Conservation (phyloP, 768 basidiomycete genomes). For the Mycena crocata region DNA sequence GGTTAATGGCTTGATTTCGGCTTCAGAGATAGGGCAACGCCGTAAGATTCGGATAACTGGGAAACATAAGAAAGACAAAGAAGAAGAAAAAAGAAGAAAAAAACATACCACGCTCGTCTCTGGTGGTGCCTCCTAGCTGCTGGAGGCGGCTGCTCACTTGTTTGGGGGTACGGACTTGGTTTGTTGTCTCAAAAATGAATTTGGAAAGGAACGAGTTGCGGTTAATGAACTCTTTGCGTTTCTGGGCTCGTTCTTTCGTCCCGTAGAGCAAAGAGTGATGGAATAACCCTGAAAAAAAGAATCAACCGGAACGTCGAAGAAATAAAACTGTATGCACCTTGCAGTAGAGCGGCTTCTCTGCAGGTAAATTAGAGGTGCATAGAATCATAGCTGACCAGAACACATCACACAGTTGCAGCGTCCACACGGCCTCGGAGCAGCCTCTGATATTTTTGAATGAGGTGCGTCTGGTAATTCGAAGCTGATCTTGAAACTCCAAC, state of each 20-base stretch:
- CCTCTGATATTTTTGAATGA: not conserved
- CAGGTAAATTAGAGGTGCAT: not conserved
- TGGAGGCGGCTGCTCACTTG: conserved; percentile 26
- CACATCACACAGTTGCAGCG: not conserved
- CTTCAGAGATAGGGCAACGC: not conserved
- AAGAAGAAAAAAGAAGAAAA: not conserved
- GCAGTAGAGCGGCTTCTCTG: conserved; percentile 14
- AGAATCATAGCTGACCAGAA: not conserved
- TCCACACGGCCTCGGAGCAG: conserved; percentile 14
- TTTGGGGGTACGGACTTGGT: not conserved
- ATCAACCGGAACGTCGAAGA: not conserved
- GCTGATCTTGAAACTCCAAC: not conserved
- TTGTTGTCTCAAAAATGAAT: conserved; percentile 5
- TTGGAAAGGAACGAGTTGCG: conserved; percentile 1
- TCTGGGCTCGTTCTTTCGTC: not conserved
- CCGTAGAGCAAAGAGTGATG: not conserved
- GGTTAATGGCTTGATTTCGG: not conserved
- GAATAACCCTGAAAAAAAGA: not conserved
- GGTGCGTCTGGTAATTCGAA: not conserved
- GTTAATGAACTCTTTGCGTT: not conserved
- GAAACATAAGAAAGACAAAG: not conserved
- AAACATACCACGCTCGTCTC: not conserved
- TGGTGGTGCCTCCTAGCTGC: not conserved
- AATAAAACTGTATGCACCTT: not conserved
- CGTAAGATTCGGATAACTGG: not conserved